Evolutionary conservation across 768 basidiomycete species (phyloP).

Genomic region (Mycena capillaripes): DNA sequence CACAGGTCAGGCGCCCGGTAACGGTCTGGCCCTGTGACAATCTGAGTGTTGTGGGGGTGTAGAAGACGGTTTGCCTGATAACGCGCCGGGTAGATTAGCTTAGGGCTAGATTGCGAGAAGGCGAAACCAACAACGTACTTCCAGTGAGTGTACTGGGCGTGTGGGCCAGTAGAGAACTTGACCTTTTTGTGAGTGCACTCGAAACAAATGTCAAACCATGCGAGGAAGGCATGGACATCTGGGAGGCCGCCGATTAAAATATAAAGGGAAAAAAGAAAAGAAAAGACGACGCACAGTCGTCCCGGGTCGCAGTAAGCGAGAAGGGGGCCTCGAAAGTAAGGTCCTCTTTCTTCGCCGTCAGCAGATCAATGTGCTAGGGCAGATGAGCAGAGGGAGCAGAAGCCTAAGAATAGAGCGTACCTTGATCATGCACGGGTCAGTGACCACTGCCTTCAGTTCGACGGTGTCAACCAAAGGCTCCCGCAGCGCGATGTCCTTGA

Average conservation of each 20-base stretch:
- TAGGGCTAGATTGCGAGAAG: not conserved
- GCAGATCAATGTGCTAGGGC: conserved; percentile 86
- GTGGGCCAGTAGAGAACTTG: conserved; percentile 97
- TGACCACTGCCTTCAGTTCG: conserved; percentile 94
- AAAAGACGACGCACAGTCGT: conserved; percentile 83
- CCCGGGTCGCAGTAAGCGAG: conserved; percentile 83
- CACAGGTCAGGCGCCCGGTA: conserved; percentile 79
- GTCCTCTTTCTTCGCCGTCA: conserved; percentile 95
- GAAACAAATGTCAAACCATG: conserved; percentile 99
- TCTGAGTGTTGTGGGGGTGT: conserved; percentile 85
- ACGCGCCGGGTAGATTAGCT: not conserved
- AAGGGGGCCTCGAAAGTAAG: conserved; percentile 89
- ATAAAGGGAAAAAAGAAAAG: not conserved
- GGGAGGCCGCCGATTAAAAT: conserved; percentile 23
- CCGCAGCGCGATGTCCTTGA: conserved; percentile 97
- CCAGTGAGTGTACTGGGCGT: conserved; percentile 97
- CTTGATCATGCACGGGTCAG: conserved; percentile 92
- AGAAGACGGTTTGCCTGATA: conserved; percentile 95
- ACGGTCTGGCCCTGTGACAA: conserved; percentile 81
- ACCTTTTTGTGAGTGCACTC: conserved; percentile 96
- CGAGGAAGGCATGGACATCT: conserved; percentile 98
- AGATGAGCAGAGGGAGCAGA: conserved; percentile 4
- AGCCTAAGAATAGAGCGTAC: conserved; percentile 52
- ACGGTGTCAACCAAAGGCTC: conserved; percentile 99
- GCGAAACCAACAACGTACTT: conserved; percentile 76